phyloP scores from a whole-genome alignment of 805 yeast species.

The Gaillardinia entomophila region DNA sequence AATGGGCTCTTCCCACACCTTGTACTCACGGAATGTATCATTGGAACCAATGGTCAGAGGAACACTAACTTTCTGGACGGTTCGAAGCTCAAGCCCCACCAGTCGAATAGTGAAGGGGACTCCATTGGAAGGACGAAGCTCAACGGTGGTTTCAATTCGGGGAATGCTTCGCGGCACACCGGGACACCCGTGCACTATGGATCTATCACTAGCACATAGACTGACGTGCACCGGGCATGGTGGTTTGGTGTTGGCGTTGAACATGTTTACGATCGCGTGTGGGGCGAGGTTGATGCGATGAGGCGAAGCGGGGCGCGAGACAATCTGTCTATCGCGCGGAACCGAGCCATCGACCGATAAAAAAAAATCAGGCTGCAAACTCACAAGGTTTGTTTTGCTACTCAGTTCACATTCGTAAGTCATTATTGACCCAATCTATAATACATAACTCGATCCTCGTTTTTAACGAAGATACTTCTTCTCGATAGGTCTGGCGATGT shows the following conservation, averaged over 20 bases:
- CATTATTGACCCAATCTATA: too few relatives aligned
- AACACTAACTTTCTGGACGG: conserved; percentile 43
- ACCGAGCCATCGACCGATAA: too few relatives aligned
- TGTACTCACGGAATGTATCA: conserved; percentile 27
- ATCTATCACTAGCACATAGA: conserved; percentile 46
- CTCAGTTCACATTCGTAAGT: too few relatives aligned
- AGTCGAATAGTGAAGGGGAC: conserved; percentile 41
- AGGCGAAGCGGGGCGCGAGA: too few relatives aligned
- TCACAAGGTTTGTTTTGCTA: too few relatives aligned
- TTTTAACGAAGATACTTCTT: conserved; percentile 48
- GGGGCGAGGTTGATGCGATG: too few relatives aligned
- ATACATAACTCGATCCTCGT: too few relatives aligned
- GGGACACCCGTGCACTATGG: conserved; percentile 61
- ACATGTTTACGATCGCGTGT: too few relatives aligned
- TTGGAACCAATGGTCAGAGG: conserved; percentile 32
- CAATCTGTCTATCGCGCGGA: too few relatives aligned
- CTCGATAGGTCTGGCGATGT: conserved; percentile 58
- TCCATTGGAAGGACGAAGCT: conserved; percentile 47
- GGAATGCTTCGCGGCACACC: conserved; percentile 61
- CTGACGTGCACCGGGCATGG: too few relatives aligned
- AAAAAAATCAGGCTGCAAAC: too few relatives aligned
- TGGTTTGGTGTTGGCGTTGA: too few relatives aligned
- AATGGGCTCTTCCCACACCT: conserved; percentile 28
- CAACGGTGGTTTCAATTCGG: conserved; percentile 51
- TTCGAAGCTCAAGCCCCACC: conserved; percentile 43